Evolutionary conservation across 2,329 filamentous ascomycete species (phyloP).

Genomic region (Exophiala oligosperma): DNA sequence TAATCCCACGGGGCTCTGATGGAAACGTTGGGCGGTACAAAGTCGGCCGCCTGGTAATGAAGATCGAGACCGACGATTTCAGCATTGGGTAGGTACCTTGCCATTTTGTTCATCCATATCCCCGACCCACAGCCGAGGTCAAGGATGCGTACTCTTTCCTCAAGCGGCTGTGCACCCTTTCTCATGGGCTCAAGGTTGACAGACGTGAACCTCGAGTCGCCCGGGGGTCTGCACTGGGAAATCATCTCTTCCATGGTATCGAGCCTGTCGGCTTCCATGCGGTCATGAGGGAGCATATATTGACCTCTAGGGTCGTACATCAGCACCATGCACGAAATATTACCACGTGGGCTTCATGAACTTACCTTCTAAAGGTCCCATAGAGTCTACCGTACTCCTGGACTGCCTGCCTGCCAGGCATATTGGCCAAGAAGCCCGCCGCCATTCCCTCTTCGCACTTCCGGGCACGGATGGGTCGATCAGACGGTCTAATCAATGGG

Average conservation of each 20-base stretch:
- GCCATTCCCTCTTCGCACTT: neutral
- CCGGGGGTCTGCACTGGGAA: conserved; percentile 59
- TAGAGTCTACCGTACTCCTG: conserved; percentile 23
- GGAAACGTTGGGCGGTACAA: conserved; percentile 68
- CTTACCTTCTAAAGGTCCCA: conserved; percentile 24
- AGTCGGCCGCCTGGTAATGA: conserved; percentile 59
- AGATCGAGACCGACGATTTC: conserved; percentile 64
- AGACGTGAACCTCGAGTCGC: conserved; percentile 35
- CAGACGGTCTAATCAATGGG: too few relatives aligned
- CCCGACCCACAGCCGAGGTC: conserved; percentile 82
- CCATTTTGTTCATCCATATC: conserved; percentile 88
- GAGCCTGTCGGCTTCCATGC: conserved; percentile 73
- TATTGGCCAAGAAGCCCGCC: neutral
- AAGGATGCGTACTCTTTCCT: conserved; percentile 47
- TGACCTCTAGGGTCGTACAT: conserved; percentile 46
- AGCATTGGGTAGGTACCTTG: conserved; percentile 62
- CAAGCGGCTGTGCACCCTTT: neutral
- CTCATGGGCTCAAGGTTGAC: conserved; percentile 30
- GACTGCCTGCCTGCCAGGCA: conserved; percentile 4
- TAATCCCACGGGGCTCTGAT: conserved; percentile 73
- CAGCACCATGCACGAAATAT: neutral
- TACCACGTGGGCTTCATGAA: neutral
- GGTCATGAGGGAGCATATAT: conserved; percentile 77
- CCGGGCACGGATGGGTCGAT: too few relatives aligned
- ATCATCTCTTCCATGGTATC: conserved; percentile 83